Evolutionary conservation across 805 yeast species (phyloP).

Genomic region (Metschnikowia bowlesiae): DNA sequence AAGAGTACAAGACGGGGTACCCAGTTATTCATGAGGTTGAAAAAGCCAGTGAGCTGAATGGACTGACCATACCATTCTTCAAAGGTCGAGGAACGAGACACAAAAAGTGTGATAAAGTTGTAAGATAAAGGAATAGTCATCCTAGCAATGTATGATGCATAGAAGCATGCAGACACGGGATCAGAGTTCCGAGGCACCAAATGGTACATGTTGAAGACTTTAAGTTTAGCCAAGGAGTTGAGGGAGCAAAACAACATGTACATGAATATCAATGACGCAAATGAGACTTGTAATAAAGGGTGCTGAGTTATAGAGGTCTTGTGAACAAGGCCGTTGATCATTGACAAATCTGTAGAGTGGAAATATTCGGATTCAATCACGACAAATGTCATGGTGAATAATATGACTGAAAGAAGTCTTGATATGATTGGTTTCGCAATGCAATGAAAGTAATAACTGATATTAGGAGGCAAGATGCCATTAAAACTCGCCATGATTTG

Average conservation of each 20-base stretch:
- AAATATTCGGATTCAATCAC: constrained; percentile 71
- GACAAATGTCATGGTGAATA: constrained; percentile 45
- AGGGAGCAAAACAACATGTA: constrained; percentile 70
- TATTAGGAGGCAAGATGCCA: constrained; percentile 4
- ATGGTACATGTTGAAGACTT: constrained; percentile 72
- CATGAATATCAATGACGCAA: constrained; percentile 42
- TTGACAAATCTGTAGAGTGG: constrained; percentile 62
- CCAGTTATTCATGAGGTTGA: constrained; percentile 65
- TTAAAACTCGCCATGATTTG: constrained; percentile 5
- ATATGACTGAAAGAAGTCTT: constrained; percentile 38
- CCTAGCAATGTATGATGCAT: constrained; percentile 75
- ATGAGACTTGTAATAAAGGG: constrained; percentile 28
- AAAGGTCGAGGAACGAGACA: constrained; percentile 50
- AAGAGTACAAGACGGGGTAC: constrained; percentile 70
- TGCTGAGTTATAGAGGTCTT: constrained; percentile 24
- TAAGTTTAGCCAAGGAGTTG: constrained; percentile 60
- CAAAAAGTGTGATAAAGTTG: constrained; percentile 67
- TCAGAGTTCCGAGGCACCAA: constrained; percentile 68
- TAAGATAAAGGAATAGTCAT: constrained; percentile 78
- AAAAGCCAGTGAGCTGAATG: constrained; percentile 70
- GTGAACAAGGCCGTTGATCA: constrained; percentile 49
- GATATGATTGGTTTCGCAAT: constrained; percentile 44
- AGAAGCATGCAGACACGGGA: constrained; percentile 70
- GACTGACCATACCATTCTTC: constrained; percentile 73
- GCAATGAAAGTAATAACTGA: constrained; percentile 27